A percentile compares a stretch with the other conserved stretches of the same genome.
Evolutionary conservation across 495 filamentous ascomycete genomes (phyloP).

Genomic region (Astrocystis sublimbata): DNA sequence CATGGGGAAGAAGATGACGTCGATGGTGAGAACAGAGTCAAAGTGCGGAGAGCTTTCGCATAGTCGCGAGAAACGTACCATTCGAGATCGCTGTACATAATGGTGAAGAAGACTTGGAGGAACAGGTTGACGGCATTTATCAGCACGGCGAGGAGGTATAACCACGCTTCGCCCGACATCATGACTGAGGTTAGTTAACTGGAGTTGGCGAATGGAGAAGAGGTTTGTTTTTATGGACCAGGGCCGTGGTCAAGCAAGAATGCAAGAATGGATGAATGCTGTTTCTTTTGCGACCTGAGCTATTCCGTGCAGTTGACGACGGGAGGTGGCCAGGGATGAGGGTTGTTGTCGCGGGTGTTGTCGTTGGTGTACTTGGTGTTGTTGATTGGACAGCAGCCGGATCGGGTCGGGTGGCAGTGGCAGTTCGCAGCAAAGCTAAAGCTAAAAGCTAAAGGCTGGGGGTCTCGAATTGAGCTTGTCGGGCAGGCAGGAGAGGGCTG

Average conservation of each 20-base stretch:
- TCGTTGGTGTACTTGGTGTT: too few species aligned
- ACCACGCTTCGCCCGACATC: constrained; percentile 99
- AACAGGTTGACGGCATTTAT: constrained; percentile 99
- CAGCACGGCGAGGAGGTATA: constrained; percentile 96
- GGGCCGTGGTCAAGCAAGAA: not conserved
- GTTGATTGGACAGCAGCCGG: constrained; percentile 2
- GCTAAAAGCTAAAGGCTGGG: constrained; percentile 4
- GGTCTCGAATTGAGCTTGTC: not conserved
- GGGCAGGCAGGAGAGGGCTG: not conserved
- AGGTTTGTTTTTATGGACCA: constrained; percentile 12
- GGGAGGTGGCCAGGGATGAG: not conserved
- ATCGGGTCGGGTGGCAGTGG: constrained; percentile 8
- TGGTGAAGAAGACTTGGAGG: constrained; percentile 99
- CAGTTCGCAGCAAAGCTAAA: too few species aligned
- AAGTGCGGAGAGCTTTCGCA: constrained; percentile 13
- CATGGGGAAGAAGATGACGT: constrained; percentile 33
- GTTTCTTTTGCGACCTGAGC: not conserved
- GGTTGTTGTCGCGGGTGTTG: too few species aligned
- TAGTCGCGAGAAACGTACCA: constrained; percentile 64
- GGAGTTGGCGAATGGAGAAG: not conserved
- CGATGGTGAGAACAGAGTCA: constrained; percentile 8
- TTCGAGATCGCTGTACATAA: constrained; percentile 99
- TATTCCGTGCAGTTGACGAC: not conserved
- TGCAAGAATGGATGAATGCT: not conserved
- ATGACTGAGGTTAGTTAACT: constrained; percentile 45